Evolutionary conservation across 2,329 filamentous ascomycete genomes (phyloP).

Genomic region (Tolypocladium pustulatum): DNA sequence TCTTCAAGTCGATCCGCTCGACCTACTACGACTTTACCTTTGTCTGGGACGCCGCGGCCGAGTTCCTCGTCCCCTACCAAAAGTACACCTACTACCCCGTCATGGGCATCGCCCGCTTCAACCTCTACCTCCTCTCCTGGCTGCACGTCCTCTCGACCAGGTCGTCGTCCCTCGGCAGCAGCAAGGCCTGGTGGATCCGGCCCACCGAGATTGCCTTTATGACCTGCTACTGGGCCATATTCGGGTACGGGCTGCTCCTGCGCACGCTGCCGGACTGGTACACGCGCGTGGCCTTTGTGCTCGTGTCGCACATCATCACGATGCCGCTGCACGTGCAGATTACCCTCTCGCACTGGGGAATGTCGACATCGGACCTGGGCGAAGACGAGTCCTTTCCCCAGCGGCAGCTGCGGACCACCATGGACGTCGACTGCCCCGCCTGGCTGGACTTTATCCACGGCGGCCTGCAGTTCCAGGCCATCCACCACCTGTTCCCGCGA

Average conservation of each 20-base stretch:
- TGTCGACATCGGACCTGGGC: constrained; percentile 82
- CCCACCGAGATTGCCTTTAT: not conserved
- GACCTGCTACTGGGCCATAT: constrained; percentile 77
- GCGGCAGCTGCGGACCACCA: constrained; percentile 83
- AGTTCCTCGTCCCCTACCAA: constrained; percentile 59
- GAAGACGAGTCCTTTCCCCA: constrained; percentile 79
- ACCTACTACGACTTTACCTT: constrained; percentile 78
- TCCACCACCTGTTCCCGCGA: constrained; percentile 77
- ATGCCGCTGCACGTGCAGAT: constrained; percentile 83
- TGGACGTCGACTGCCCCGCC: constrained; percentile 80
- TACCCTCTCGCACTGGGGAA: constrained; percentile 84
- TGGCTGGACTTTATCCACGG: constrained; percentile 90
- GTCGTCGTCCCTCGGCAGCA: constrained; percentile 73
- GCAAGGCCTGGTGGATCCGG: constrained; percentile 63
- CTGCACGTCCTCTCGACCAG: constrained; percentile 56
- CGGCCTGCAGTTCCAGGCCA: constrained; percentile 79
- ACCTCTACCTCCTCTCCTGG: constrained; percentile 79
- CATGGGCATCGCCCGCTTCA: constrained; percentile 74
- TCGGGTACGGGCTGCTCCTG: constrained; percentile 71
- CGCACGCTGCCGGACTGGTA: constrained; percentile 57
- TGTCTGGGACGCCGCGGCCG: constrained; percentile 65
- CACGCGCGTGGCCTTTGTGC: constrained; percentile 61
- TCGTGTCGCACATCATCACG: constrained; percentile 71
- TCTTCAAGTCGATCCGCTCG: constrained; percentile 64
- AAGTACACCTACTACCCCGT: constrained; percentile 76